These are phyloP conservation scores for Fagopyrum tataricum DNA, from an alignment of 148 eudicot genomes.

Conservation along the genomic window DNA sequence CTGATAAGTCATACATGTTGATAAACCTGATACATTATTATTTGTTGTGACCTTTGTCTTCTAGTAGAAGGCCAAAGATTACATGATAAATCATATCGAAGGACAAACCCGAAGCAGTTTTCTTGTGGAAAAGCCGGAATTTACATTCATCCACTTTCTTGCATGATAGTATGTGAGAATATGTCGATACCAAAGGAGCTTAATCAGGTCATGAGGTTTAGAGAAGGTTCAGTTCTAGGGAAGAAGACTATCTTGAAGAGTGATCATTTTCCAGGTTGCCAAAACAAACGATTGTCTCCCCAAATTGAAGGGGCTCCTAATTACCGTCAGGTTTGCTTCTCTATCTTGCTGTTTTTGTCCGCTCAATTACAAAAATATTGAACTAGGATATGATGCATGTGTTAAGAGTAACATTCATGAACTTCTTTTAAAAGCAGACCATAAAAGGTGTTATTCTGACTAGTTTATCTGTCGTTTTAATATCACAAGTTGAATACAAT, in stretches of 20 bases:
- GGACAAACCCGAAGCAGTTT: constrained; percentile 3
- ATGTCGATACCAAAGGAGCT: constrained; percentile 69
- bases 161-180: constrained; percentile 9
- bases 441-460: not conserved
- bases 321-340: constrained; percentile 59
- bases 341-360: not conserved
- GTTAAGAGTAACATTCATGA: not conserved
- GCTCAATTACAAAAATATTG: not conserved
- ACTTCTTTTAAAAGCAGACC: not conserved
- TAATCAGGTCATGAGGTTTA: constrained; percentile 64
- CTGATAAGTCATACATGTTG: too few relatives aligned
- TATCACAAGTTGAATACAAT: not conserved
- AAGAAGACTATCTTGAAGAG: constrained; percentile 92
- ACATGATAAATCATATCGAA: not conserved
- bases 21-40: not conserved
- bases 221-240: constrained; percentile 91
- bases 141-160: not conserved
- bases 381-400: not conserved
- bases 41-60: not conserved
- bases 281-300: constrained; percentile 76
- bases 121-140: not conserved
- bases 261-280: constrained; percentile 98
- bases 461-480: not conserved
- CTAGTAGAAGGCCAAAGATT: constrained; percentile 4
- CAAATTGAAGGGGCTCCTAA: constrained; percentile 95